Percentiles rank a stretch among this genome's conserved stretches.
Conservation (phyloP, 129 eudicot species). For the sunflower (Helianthus annuus) region DNA sequence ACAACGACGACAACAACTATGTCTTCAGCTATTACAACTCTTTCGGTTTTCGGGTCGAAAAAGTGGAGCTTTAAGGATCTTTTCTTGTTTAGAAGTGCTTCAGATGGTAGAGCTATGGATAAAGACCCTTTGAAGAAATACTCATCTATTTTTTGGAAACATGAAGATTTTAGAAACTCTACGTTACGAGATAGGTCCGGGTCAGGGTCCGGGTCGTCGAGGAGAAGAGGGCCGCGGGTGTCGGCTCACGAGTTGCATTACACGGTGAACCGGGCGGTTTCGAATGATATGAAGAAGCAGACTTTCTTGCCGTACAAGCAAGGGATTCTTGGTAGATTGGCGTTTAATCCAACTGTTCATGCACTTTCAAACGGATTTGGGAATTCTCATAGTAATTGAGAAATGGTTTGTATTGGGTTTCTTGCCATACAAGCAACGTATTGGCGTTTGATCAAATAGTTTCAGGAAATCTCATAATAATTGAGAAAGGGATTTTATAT, state of each 20-base stretch:
- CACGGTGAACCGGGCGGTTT: slow-evolving; percentile 69
- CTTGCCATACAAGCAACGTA: slow-evolving; percentile 40
- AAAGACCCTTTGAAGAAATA: slow-evolving; percentile 74
- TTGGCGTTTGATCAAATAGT: slow-evolving; percentile 66
- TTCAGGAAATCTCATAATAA: slow-evolving; percentile 51
- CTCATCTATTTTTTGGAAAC: slow-evolving; percentile 40
- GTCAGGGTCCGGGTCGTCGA: slow-evolving; percentile 41
- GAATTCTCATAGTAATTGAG: slow-evolving; percentile 35
- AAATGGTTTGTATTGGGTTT: too few relatives aligned
- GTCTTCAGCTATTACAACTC: slow-evolving; percentile 14
- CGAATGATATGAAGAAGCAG: slow-evolving; percentile 77
- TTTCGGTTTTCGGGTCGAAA: slow-evolving; percentile 36
- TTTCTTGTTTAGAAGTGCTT: slow-evolving; percentile 85
- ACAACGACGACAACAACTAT: neutral
- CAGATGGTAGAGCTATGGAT: slow-evolving; percentile 82
- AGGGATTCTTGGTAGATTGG: slow-evolving; percentile 74
- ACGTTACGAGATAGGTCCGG: slow-evolving; percentile 37
- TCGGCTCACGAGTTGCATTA: slow-evolving; percentile 96
- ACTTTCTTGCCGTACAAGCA: slow-evolving; percentile 92
- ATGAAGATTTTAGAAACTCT: slow-evolving; percentile 43
- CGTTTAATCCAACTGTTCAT: slow-evolving; percentile 71
- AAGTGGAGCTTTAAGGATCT: slow-evolving; percentile 79
- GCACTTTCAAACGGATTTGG: slow-evolving; percentile 84
- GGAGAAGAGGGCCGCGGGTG: slow-evolving; percentile 46
- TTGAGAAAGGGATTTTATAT: neutral